Conservation (phyloP, 2,329 filamentous ascomycete species). For the Parascedosporium putredinis region DNA sequence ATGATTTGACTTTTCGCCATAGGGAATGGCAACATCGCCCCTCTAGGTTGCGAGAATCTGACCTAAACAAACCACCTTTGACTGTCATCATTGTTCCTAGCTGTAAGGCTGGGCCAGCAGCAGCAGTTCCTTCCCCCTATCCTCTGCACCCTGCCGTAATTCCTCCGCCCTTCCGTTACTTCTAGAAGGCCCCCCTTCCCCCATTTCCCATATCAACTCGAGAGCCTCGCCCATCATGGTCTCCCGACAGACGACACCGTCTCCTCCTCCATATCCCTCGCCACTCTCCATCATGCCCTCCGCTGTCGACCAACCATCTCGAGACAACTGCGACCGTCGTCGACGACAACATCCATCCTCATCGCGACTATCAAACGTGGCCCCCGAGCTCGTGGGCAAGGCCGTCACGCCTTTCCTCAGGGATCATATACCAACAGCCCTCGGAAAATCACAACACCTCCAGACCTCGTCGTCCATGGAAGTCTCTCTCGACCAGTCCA, state of each 20-base stretch:
- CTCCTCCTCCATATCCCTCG: constrained; percentile 2
- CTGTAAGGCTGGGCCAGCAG: not conserved
- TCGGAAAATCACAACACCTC: not conserved
- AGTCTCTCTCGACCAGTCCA: constrained; percentile 35
- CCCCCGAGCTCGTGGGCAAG: constrained; percentile 59
- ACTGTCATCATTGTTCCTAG: not conserved
- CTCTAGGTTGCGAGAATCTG: not conserved
- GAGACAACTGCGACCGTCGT: constrained; percentile 39
- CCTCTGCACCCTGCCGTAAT: not conserved
- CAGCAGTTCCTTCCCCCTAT: not conserved
- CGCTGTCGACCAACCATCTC: constrained; percentile 12
- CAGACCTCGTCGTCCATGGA: constrained; percentile 18
- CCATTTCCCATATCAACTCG: not conserved
- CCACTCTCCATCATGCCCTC: constrained; percentile 10
- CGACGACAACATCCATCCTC: constrained; percentile 38
- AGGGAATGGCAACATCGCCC: not conserved
- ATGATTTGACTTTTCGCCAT: constrained; percentile 1
- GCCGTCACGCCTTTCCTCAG: constrained; percentile 81
- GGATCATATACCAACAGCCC: constrained; percentile 61
- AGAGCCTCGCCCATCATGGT: constrained; percentile 1
- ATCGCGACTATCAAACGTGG: constrained; percentile 44
- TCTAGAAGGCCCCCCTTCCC: not conserved
- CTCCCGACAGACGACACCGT: not conserved
- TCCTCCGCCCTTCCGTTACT: not conserved
- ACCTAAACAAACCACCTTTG: not conserved